These are phyloP conservation scores for Yarrowia sp. DNA, from an alignment of 805 yeast genomes.

Conservation along the genomic window DNA sequence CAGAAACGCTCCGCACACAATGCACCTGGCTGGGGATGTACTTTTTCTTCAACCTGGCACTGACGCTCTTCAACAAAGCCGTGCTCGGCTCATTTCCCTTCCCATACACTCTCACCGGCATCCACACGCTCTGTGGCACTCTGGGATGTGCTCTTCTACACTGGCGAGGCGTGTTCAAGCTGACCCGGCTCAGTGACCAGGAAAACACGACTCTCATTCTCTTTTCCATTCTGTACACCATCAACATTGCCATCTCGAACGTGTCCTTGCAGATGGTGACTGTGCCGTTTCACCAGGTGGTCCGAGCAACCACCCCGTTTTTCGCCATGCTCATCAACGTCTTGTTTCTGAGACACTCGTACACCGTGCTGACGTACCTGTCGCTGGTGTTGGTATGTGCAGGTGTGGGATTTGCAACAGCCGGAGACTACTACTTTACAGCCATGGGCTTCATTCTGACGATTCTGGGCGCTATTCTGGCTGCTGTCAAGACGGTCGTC, in stretches of 20 bases:
- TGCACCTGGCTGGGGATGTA: slow-evolving; percentile 35
- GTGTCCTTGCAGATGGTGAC: slow-evolving; percentile 36
- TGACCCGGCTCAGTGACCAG: slow-evolving; percentile 33
- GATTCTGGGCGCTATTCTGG: slow-evolving; percentile 35
- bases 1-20: slow-evolving; percentile 12
- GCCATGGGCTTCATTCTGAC: slow-evolving; percentile 35
- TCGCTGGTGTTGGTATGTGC: slow-evolving; percentile 36
- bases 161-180: slow-evolving; percentile 32
- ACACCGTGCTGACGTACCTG: slow-evolving; percentile 34
- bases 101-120: slow-evolving; percentile 36
- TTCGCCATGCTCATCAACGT: slow-evolving; percentile 36
- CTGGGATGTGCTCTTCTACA: slow-evolving; percentile 34
- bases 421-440: slow-evolving; percentile 36
- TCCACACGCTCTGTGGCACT: slow-evolving; percentile 35
- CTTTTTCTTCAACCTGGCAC: slow-evolving; percentile 36
- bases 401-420: slow-evolving; percentile 36
- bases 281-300: slow-evolving; percentile 37
- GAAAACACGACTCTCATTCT: slow-evolving; percentile 33
- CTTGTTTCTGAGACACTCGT: slow-evolving; percentile 33
- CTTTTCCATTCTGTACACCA: slow-evolving; percentile 36
- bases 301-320: slow-evolving; percentile 36
- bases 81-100: slow-evolving; percentile 37
- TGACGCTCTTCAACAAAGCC: slow-evolving; percentile 36
- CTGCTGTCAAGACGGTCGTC: slow-evolving; percentile 36
- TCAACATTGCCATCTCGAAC: slow-evolving; percentile 37